Evolutionary conservation across 2,329 filamentous ascomycete species (phyloP), one percentile per base, ranked within the genome.

Genomic region (Cladophialophora yegresii): DNA sequence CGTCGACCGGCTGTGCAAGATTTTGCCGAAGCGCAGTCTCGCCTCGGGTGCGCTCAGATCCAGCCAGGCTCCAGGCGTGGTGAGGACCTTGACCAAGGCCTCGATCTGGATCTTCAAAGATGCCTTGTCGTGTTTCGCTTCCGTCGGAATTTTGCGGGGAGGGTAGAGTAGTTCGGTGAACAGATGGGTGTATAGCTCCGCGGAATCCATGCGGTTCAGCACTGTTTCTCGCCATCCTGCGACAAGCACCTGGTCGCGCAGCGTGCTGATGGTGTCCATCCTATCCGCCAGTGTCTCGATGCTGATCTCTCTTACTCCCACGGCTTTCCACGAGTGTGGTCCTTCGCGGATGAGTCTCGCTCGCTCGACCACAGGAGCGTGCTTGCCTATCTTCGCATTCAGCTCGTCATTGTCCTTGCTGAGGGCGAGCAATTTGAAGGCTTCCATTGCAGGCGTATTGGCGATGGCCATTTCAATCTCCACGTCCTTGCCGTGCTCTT

Each of bases 1-100:
- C 26, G 73, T 71, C n/a, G 58, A 69, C 30, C 77, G 75, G 5
- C 65, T 70, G 66, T 78, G 77, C 5, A 83, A 70, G 6, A 81
- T 66, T 62, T 82, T 78, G 1, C 80, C 80, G 2, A 77, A 74
- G 7, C 77, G 74, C n/a, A 80, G 72, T 13, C 81, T 77, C 75
- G 79, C 79, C 60, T 82, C 79, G 0, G 77, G 75, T 2, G 77
- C 64, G 66, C 79, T 81, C 64, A 83, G 80, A 64, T 83, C 76
- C 12, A 79, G 69, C 81, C 81, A 83, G 2, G 80, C 76, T 6
- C 77, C 78, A 1, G 75, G 75, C 1, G 76, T 76, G 4, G 75
- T 73, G n/a, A 83, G 69, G 0, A 80, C 76, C 22, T 75, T 74
- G 16, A 77, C 75, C 22, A 83, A 62, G 3, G 79, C 77, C 54